phyloP scores from a whole-genome alignment of 306 rosid genomes.

The Dalbergia cochinchinensis region DNA sequence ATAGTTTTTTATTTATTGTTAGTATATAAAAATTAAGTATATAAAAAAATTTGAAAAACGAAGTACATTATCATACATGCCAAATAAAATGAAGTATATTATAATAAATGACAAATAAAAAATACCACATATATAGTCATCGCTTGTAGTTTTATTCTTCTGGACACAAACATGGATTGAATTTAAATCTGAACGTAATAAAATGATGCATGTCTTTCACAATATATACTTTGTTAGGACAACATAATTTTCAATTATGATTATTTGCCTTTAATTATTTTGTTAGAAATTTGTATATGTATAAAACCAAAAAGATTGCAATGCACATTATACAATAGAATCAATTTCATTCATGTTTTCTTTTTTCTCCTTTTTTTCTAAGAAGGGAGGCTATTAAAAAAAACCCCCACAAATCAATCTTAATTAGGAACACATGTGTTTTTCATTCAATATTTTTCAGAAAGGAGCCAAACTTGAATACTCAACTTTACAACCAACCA shows the following conservation, averaged over 20 bases:
- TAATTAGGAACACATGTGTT: background rate
- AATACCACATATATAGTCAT: background rate
- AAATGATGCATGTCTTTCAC: background rate
- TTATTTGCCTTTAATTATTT: background rate
- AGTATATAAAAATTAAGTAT: too few relatives aligned
- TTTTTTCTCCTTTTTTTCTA: too few relatives aligned
- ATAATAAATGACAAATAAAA: background rate
- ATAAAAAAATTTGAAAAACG: background rate
- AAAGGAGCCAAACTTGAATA: constrained; percentile 6
- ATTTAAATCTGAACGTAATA: background rate
- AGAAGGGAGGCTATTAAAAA: background rate
- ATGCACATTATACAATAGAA: background rate
- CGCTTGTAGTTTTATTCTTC: background rate
- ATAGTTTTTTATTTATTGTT: too few relatives aligned
- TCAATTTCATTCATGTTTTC: too few relatives aligned
- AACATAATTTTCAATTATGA: constrained; percentile 32
- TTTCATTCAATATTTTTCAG: background rate
- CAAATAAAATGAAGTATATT: background rate
- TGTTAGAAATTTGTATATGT: constrained; percentile 1
- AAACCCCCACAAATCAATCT: background rate
- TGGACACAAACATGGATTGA: background rate
- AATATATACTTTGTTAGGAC: constrained; percentile 26
- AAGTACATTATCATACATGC: background rate
- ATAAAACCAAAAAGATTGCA: background rate
- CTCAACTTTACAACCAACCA: constrained; percentile 40